phyloP scores from a whole-genome alignment of 2,329 filamentous ascomycete species.

The Venturia aucupariae region DNA sequence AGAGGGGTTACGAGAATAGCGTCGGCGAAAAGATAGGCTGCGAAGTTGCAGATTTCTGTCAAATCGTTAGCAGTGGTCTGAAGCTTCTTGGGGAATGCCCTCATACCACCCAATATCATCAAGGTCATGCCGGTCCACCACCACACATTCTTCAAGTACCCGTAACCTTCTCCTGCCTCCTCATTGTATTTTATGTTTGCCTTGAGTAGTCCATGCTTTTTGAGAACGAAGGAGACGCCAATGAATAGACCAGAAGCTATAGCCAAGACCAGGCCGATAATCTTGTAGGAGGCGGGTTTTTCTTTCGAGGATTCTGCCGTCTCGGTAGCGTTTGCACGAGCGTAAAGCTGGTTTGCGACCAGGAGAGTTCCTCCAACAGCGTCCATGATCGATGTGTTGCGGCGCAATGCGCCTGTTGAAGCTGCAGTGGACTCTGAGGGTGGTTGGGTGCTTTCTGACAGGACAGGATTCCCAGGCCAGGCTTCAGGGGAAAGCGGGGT shows the following conservation, averaged over 20 bases:
- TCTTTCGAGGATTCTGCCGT: neutral
- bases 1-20: slow-evolving; percentile 90
- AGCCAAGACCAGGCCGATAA: slow-evolving; percentile 76
- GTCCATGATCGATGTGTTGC: slow-evolving; percentile 1
- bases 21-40: slow-evolving; percentile 93
- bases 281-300: slow-evolving; percentile 59
- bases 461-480: neutral
- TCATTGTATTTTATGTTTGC: slow-evolving; percentile 96
- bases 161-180: slow-evolving; percentile 90
- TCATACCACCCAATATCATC: slow-evolving; percentile 69
- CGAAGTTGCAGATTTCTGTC: slow-evolving; percentile 85
- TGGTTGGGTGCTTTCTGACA: neutral
- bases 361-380: slow-evolving; percentile 4
- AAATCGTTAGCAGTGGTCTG: neutral
- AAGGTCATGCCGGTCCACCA: slow-evolving; percentile 96
- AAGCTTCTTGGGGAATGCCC: too few relatives aligned
- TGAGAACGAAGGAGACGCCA: slow-evolving; percentile 87
- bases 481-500: neutral
- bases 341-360: slow-evolving; percentile 10
- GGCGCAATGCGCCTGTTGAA: neutral
- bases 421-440: neutral
- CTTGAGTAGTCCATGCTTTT: slow-evolving; percentile 83
- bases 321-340: slow-evolving; percentile 2
- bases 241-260: slow-evolving; percentile 87
- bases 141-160: slow-evolving; percentile 87